Evolutionary conservation across 805 yeast species (phyloP).

Genomic region (Candida awuae): DNA sequence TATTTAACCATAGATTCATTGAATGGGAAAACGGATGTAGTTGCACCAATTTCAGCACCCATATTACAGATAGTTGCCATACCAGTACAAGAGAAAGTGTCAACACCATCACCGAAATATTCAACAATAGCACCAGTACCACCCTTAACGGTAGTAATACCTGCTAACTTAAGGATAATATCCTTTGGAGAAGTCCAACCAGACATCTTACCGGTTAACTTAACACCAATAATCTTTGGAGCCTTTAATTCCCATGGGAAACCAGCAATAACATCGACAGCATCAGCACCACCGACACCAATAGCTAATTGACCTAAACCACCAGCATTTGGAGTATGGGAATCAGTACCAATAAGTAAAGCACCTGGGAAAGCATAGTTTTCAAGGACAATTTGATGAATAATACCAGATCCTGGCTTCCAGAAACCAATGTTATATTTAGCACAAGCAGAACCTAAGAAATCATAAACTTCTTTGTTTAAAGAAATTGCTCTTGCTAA

Average conservation of each 20-base stretch:
- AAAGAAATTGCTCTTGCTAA: conserved; percentile 71
- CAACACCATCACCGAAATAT: conserved; percentile 93
- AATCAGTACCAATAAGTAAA: conserved; percentile 96
- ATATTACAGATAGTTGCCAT: conserved; percentile 99
- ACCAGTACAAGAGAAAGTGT: conserved; percentile 88
- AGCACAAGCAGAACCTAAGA: conserved; percentile 85
- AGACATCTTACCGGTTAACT: conserved; percentile 76
- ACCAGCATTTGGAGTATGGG: conserved; percentile 99
- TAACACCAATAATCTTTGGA: conserved; percentile 90
- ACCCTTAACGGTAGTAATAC: conserved; percentile 89
- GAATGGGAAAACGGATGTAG: conserved; percentile 96
- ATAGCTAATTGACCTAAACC: conserved; percentile 97
- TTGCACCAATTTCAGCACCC: conserved; percentile 99
- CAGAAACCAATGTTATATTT: conserved; percentile 97
- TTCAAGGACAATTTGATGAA: conserved; percentile 95
- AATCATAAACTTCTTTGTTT: conserved; percentile 93
- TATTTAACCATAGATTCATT: conserved; percentile 44
- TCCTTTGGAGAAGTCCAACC: conserved; percentile 99
- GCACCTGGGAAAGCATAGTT: conserved; percentile 96
- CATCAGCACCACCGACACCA: conserved; percentile 99
- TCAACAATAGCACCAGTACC: conserved; percentile 97
- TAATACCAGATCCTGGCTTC: conserved; percentile 99
- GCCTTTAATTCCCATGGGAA: conserved; percentile 99
- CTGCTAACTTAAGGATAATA: conserved; percentile 88
- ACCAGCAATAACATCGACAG: conserved; percentile 95